phyloP scores from a whole-genome alignment of 1,284 basidiomycete species.

The Cutaneotrichosporon daszewskae region DNA sequence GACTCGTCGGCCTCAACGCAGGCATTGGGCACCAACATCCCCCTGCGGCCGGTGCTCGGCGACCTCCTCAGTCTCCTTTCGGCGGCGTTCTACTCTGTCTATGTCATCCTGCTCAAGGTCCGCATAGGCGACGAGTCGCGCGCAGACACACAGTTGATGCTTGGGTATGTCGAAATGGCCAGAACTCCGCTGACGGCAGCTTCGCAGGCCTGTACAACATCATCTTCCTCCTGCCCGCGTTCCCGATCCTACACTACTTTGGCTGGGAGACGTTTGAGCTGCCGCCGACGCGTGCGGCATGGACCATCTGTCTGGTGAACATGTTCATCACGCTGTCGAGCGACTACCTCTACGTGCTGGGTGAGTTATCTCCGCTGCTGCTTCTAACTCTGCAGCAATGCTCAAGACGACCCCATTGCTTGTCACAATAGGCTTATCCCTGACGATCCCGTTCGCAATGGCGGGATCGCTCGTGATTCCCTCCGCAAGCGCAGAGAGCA shows the following conservation, averaged over 20 bases:
- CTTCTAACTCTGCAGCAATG: too few species aligned
- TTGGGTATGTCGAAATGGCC: conserved; percentile 54
- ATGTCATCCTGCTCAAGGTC: conserved; percentile 87
- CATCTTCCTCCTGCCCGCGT: conserved; percentile 71
- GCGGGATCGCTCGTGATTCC: conserved; percentile 41
- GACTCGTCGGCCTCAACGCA: conserved; percentile 52
- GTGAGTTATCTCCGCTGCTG: too few species aligned
- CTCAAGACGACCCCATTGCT: conserved; percentile 85
- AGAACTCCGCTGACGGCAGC: conserved; percentile 25
- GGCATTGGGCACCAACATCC: conserved; percentile 12
- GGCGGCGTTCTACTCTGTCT: conserved; percentile 82
- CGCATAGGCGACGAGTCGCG: conserved; percentile 75
- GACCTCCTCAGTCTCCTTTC: conserved; percentile 75
- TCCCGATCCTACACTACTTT: conserved; percentile 68
- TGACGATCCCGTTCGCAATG: conserved; percentile 67
- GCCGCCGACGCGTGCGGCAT: conserved; percentile 58
- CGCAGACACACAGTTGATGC: conserved; percentile 87
- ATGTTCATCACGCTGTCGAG: conserved; percentile 80
- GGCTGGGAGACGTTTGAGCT: conserved; percentile 71
- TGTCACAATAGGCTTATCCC: conserved; percentile 84
- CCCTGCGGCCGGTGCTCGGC: conserved; percentile 55
- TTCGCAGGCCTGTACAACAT: conserved; percentile 91
- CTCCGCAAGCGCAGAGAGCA: conserved; percentile 30
- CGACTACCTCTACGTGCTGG: conserved; percentile 77
- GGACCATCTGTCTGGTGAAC: conserved; percentile 68